Evolutionary conservation across 2,329 filamentous ascomycete genomes (phyloP), one percentile per base, ranked within the genome.

Genomic region (Phialophora macrospora): DNA sequence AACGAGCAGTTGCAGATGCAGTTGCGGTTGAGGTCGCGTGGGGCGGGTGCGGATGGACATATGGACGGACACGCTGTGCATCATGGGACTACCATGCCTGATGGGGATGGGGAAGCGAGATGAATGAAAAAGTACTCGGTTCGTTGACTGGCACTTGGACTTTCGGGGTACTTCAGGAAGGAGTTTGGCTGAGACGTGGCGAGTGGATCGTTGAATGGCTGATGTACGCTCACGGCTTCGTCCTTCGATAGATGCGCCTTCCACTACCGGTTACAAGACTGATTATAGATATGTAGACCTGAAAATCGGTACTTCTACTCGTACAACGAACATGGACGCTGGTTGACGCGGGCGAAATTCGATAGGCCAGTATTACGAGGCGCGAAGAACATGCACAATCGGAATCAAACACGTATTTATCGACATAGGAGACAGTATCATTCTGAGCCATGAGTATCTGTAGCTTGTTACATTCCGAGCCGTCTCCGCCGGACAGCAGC

Each of bases 1-100:
- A 70, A 67, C 51, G 49, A 67, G 26, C 52, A 65, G n/a, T 60
- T 68, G 59, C 60, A 56, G 63, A 52, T 59, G 38, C 55, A 63
- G 48, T 49, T 58, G 22, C 22, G 49, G 38, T 8, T 26, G 48
- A 52, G 48, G 3, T 44, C 8, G 14, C 38, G 14, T n/a, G 38
- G 14, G 17, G 17, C 5, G 1, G 7, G 20, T n/a, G 28, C 20
- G 22, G 32, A 60, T 38, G 48, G 17, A 9, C 9, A 60, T n/a
- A 32, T 20, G n/a, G 46, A 60, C n/a, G 46, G 58, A 28, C 38
- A 38, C 14, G 34, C 34, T 12, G 12, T 4, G 34, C 34, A 41
- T 17, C n/a, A n/a, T n/a, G 12, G 34, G 26, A 54, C 59, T 24
- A 59, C 48, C 44, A 9, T 20, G 17, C 41, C 20, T 51, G n/a